Conservation (phyloP, 2,329 filamentous ascomycete species). For the Beauveria australis region DNA sequence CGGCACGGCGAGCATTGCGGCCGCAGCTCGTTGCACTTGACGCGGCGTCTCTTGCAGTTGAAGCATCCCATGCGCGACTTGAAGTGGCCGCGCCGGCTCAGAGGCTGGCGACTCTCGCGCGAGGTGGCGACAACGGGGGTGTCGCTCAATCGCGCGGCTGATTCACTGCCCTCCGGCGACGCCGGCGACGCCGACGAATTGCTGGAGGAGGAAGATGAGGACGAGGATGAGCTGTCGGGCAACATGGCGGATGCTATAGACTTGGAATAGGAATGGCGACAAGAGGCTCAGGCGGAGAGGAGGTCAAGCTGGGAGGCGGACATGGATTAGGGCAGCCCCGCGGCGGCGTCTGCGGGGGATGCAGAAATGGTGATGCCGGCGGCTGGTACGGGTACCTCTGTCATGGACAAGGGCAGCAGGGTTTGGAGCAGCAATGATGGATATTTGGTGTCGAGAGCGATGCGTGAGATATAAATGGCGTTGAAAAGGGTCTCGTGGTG, state of each 20-base stretch:
- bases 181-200: neutral
- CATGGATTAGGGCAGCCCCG: neutral
- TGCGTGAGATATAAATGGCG: neutral
- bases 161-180: neutral
- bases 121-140: neutral
- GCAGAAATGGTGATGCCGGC: neutral
- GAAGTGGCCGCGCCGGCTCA: conserved; percentile 19
- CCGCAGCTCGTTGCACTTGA: conserved; percentile 24
- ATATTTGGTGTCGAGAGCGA: neutral
- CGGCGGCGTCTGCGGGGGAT: conserved; percentile 3
- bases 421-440: neutral
- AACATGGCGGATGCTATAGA: neutral
- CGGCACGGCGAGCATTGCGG: conserved; percentile 23
- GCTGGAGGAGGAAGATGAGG: neutral
- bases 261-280: neutral
- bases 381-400: neutral
- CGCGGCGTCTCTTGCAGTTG: conserved; percentile 24
- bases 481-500: neutral
- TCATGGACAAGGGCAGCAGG: neutral
- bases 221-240: neutral
- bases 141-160: neutral
- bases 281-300: neutral
- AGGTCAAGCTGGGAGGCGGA: neutral
- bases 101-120: neutral
- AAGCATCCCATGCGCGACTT: conserved; percentile 26